Conservation (phyloP, 768 basidiomycete species). For the Phlebiopsis flavidoalba region DNA sequence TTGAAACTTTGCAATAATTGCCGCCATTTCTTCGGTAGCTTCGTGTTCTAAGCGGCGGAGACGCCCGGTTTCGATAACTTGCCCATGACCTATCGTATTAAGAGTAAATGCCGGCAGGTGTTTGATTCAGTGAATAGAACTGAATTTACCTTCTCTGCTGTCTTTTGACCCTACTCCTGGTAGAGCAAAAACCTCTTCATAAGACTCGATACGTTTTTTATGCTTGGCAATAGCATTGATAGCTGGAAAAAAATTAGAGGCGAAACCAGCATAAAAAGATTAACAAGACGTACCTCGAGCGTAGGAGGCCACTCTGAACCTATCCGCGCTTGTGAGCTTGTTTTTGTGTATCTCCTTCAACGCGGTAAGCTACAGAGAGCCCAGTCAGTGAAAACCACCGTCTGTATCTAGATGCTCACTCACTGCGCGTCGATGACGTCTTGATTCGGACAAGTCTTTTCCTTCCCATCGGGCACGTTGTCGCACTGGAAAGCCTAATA, state of each 20-base stretch:
- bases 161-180: constrained; percentile 68
- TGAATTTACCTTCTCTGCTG: constrained; percentile 60
- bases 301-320: constrained; percentile 64
- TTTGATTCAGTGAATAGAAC: background rate
- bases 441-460: constrained; percentile 51
- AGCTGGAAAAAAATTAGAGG: constrained; percentile 30
- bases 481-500: constrained; percentile 67
- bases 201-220: constrained; percentile 52
- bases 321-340: constrained; percentile 54
- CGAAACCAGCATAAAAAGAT: background rate
- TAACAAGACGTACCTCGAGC: constrained; percentile 48
- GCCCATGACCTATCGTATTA: constrained; percentile 60
- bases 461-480: constrained; percentile 29
- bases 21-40: constrained; percentile 55
- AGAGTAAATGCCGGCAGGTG: background rate
- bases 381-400: background rate
- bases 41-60: constrained; percentile 65
- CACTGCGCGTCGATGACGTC: constrained; percentile 73
- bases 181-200: constrained; percentile 55
- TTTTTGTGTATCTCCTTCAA: constrained; percentile 60
- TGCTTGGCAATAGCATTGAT: constrained; percentile 53
- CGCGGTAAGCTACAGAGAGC: constrained; percentile 49
- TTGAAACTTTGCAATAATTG: constrained; percentile 51
- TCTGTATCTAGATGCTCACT: background rate
- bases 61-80: constrained; percentile 73